phyloP scores from a whole-genome alignment of 169 alveolate species.

The Eimeria maxima region DNA sequence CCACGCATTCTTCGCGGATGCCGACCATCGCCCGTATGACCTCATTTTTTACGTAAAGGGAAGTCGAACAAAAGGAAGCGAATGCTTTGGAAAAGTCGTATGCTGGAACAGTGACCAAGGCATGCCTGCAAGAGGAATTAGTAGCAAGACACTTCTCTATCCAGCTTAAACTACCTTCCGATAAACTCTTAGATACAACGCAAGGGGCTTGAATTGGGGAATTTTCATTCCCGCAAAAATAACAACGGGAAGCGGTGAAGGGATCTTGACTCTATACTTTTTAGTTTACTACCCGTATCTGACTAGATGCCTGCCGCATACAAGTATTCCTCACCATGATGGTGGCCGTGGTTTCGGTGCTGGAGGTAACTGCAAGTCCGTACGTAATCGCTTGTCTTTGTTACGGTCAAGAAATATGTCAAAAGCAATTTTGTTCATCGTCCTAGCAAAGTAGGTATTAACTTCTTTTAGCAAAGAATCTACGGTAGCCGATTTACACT shows the following conservation, averaged over 20 bases:
- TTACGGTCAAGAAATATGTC: constrained; percentile 91
- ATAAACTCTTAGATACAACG: neutral
- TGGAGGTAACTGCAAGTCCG: constrained; percentile 92
- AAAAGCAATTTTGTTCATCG: constrained; percentile 95
- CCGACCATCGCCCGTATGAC: constrained; percentile 93
- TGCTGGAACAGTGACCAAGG: constrained; percentile 92
- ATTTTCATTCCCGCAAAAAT: neutral
- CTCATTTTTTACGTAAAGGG: constrained; percentile 94
- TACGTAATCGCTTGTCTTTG: constrained; percentile 87
- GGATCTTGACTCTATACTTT: neutral
- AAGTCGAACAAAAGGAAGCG: constrained; percentile 93
- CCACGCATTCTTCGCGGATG: constrained; percentile 93
- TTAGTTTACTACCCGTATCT: neutral
- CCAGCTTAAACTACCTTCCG: neutral
- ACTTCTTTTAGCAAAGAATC: constrained; percentile 91
- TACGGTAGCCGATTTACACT: constrained; percentile 87
- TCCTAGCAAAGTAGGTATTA: constrained; percentile 92
- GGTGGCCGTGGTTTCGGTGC: constrained; percentile 43
- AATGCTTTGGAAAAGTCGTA: constrained; percentile 93
- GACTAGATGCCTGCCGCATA: neutral
- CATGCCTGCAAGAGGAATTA: constrained; percentile 89
- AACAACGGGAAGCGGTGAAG: neutral
- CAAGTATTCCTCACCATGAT: constrained; percentile 6
- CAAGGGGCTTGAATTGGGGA: neutral
- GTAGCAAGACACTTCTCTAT: constrained; percentile 59